phyloP scores from a whole-genome alignment of 257 asterid genomes.

The Jacaranda copaia region DNA sequence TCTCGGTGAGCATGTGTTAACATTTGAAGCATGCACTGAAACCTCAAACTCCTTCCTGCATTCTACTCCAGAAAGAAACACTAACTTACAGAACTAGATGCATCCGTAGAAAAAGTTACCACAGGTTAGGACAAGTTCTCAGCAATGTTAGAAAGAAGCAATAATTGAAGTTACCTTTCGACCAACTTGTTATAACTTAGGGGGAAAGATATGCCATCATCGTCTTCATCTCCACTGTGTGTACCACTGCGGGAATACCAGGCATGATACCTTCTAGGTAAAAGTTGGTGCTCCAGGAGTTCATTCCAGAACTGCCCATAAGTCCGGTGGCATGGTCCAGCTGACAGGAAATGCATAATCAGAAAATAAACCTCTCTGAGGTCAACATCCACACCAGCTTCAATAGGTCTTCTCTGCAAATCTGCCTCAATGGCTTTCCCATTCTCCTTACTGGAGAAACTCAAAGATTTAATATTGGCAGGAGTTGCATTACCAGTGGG shows the following conservation, averaged over 20 bases:
- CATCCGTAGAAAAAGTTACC: not conserved
- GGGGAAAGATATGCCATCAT: conserved; percentile 91
- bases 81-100: too few species aligned
- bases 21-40: not conserved
- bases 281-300: conserved; percentile 95
- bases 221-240: conserved; percentile 84
- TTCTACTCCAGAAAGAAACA: not conserved
- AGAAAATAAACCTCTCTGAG: conserved; percentile 92
- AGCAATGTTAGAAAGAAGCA: conserved; percentile 26
- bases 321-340: conserved; percentile 96
- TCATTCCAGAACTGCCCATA: conserved; percentile 96
- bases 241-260: conserved; percentile 90
- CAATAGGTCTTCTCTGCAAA: conserved; percentile 55
- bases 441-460: conserved; percentile 65
- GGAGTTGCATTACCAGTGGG: conserved; percentile 66
- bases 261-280: conserved; percentile 96
- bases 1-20: not conserved
- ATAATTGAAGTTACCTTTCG: conserved; percentile 64
- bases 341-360: conserved; percentile 95
- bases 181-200: conserved; percentile 78
- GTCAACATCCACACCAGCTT: conserved; percentile 75
- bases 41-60: not conserved
- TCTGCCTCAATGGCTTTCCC: conserved; percentile 67
- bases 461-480: conserved; percentile 68
- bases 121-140: not conserved